Evolutionary conservation across 345 rosid genomes (phyloP), one percentile per base, ranked within the genome.

Genomic region (Erysimum cheiranthoides): DNA sequence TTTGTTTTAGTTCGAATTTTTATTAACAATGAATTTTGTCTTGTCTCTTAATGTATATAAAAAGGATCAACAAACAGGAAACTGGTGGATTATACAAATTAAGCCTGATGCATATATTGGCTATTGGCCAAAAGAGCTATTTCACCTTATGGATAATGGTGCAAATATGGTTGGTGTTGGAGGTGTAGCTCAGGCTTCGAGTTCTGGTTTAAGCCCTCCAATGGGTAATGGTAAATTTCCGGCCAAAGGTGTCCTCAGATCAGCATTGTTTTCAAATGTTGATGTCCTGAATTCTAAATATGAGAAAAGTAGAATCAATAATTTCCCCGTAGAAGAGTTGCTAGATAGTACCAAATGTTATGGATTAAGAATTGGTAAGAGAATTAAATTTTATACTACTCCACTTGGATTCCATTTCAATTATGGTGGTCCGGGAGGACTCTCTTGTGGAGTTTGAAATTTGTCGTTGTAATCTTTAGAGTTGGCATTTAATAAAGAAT

Each of bases 161-260:
- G 65, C 47, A 2, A 25, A 2, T 34, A 56, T 66, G 1, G 66
- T 9, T 56, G 50, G 66, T 46, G 49, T 28, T 66, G 78, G 51
- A 14, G 78, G 78, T 38, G 71, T 43, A 17, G 72, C 27, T 32
- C 66, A 66, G 3, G 66, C 71, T 45, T 57, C 72, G 0, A 18
- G 0, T 12, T 30, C 52, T 16, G 72, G 72, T 36, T 45, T n/a
- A 45, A 74, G 72, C 0, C 78, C 78, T 54, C 50, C 49, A 1
- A 56, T 74, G 72, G 72, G 73, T 65, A 66, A 66, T 66, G 66
- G 78, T 6, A 8, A 36, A 6, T 66, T 74, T 57, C 78, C 60
- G 4, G 0, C 6, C 1, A 12, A 14, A 8, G 3, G 3, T 3
- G 4, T 2, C 5, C 0, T 0, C 1, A 0, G 10, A 1, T 64